Conservation (phyloP, 768 basidiomycete genomes). For the Suillus tomentosus region DNA sequence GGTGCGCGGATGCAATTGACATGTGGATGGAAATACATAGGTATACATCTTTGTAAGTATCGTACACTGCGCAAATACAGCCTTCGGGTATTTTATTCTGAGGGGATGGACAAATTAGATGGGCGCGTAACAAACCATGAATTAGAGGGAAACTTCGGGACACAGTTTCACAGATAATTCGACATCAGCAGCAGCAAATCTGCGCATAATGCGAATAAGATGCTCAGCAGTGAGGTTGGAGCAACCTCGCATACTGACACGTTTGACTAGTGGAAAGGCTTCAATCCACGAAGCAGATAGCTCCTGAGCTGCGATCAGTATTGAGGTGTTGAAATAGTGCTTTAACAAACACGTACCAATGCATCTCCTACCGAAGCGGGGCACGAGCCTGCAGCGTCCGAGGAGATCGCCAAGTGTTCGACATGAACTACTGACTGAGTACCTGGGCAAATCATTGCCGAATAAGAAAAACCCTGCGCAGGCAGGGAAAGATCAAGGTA, state of each 20-base stretch:
- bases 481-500: neutral
- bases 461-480: neutral
- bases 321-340: too few species aligned
- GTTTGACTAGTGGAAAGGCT: neutral
- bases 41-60: too few species aligned
- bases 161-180: neutral
- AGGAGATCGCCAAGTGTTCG: neutral
- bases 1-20: too few species aligned
- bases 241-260: neutral
- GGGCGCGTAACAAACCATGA: neutral
- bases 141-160: neutral
- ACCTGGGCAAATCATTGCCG: neutral
- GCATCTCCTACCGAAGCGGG: neutral
- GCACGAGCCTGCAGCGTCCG: too few species aligned
- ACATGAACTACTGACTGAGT: neutral
- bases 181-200: neutral
- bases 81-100: too few species aligned
- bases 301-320: neutral
- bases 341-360: neutral
- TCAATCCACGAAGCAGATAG: neutral
- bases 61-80: too few species aligned
- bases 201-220: neutral
- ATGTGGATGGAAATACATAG: too few species aligned
- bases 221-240: neutral
- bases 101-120: neutral